Evolutionary conservation across 2,329 filamentous ascomycete genomes (phyloP).

Genomic region (Diaporthe helianthi): DNA sequence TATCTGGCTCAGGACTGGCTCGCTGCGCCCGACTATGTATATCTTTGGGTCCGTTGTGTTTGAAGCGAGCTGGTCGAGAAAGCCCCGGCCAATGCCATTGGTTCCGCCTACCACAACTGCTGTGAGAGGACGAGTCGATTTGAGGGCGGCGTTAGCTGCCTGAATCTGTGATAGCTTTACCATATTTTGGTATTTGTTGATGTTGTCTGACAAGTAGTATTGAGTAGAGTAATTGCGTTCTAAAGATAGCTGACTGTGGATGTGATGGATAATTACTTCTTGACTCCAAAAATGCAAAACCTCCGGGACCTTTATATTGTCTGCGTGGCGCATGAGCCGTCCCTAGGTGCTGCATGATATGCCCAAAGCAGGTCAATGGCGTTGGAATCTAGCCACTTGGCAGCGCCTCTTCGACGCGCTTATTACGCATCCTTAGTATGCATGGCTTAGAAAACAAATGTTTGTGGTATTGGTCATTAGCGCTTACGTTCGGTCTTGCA

Average conservation of each 20-base stretch:
- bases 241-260: neutral
- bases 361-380: neutral
- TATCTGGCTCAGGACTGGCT: slow-evolving; percentile 41
- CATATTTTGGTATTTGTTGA: neutral
- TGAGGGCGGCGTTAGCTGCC: slow-evolving; percentile 13
- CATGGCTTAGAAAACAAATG: neutral
- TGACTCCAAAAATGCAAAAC: neutral
- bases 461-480: slow-evolving; percentile 1
- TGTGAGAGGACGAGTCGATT: slow-evolving; percentile 31
- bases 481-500: slow-evolving; percentile 1
- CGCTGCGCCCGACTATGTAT: slow-evolving; percentile 52
- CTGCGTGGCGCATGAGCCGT: neutral
- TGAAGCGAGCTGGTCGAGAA: slow-evolving; percentile 48
- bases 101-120: slow-evolving; percentile 50
- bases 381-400: neutral
- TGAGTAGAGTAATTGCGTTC: neutral
- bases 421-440: neutral
- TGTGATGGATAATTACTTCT: neutral
- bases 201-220: neutral
- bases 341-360: neutral
- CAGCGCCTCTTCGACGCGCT: neutral
- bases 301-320: neutral
- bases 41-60: slow-evolving; percentile 46
- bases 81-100: slow-evolving; percentile 54
- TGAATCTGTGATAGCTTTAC: slow-evolving; percentile 3